phyloP scores from a whole-genome alignment of 768 basidiomycete genomes.

The Wakefieldia striispora region DNA sequence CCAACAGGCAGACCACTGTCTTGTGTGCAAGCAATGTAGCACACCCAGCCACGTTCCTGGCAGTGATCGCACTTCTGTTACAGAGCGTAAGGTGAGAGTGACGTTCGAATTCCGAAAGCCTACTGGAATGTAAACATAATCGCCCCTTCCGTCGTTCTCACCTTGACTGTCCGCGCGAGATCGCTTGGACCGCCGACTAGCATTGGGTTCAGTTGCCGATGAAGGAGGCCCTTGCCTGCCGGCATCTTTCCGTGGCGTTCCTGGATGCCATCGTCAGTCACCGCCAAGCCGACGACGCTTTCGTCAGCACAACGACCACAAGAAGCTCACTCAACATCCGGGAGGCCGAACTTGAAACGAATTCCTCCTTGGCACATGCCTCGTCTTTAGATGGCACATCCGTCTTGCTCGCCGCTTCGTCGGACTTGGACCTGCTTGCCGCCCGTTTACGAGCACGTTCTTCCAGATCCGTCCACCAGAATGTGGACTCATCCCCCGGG shows the following conservation, averaged over 20 bases:
- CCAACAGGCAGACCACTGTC: neutral
- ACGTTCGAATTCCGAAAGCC: neutral
- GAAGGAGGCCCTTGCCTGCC: neutral
- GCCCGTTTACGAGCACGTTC: neutral
- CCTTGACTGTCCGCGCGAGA: neutral
- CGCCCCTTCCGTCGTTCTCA: neutral
- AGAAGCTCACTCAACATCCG: too few relatives aligned
- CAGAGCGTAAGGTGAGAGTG: neutral
- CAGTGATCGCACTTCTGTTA: constrained; percentile 1
- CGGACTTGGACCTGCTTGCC: too few relatives aligned
- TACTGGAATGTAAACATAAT: constrained; percentile 4
- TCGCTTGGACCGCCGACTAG: neutral
- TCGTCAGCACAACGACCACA: too few relatives aligned
- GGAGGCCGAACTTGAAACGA: too few relatives aligned
- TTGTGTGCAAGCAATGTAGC: neutral
- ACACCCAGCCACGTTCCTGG: neutral
- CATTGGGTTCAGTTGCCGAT: too few relatives aligned
- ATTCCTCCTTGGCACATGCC: too few relatives aligned
- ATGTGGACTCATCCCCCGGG: constrained; percentile 5
- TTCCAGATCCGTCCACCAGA: constrained; percentile 9
- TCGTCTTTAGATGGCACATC: too few relatives aligned
- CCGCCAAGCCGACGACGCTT: too few relatives aligned
- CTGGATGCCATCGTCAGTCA: too few relatives aligned
- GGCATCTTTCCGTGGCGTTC: neutral
- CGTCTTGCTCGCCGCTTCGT: too few relatives aligned